phyloP scores from a whole-genome alignment of 2,329 filamentous ascomycete species.

The Aspergillus brunneoviolaceus region DNA sequence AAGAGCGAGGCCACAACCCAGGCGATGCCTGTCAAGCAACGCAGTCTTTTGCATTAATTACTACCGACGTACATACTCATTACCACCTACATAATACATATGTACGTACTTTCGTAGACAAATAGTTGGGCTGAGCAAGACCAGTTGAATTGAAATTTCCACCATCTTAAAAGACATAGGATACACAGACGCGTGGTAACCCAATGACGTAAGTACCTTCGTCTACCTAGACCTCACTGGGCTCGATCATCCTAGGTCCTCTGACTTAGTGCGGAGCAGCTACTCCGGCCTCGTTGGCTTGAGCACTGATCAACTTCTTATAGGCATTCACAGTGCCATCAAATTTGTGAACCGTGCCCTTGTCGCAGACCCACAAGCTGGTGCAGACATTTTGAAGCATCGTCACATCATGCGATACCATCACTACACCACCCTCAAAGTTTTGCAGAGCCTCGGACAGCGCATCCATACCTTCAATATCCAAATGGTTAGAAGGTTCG shows the following conservation, averaged over 20 bases:
- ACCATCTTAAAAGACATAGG: neutral
- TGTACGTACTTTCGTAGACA: too few species aligned
- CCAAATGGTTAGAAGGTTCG: constrained; percentile 96
- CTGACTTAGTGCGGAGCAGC: constrained; percentile 45
- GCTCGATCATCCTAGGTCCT: neutral
- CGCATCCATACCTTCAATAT: constrained; percentile 99
- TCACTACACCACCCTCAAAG: constrained; percentile 93
- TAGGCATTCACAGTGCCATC: constrained; percentile 92
- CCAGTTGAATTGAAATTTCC: neutral
- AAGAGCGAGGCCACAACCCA: too few species aligned
- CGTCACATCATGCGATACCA: constrained; percentile 99
- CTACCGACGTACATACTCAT: too few species aligned
- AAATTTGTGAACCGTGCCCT: constrained; percentile 93
- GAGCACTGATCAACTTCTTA: constrained; percentile 91
- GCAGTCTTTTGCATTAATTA: too few species aligned
- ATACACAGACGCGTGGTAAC: neutral
- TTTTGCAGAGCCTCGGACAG: constrained; percentile 76
- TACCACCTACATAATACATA: too few species aligned
- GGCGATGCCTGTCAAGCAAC: too few species aligned
- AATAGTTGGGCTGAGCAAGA: neutral
- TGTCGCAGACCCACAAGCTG: constrained; percentile 93
- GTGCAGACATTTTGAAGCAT: constrained; percentile 97
- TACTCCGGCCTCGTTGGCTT: constrained; percentile 85
- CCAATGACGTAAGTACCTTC: neutral
- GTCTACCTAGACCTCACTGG: neutral